Base-by-base conservation (phyloP, 495 filamentous ascomycete genomes). In the Thermothielavioides terrestris region DNA sequence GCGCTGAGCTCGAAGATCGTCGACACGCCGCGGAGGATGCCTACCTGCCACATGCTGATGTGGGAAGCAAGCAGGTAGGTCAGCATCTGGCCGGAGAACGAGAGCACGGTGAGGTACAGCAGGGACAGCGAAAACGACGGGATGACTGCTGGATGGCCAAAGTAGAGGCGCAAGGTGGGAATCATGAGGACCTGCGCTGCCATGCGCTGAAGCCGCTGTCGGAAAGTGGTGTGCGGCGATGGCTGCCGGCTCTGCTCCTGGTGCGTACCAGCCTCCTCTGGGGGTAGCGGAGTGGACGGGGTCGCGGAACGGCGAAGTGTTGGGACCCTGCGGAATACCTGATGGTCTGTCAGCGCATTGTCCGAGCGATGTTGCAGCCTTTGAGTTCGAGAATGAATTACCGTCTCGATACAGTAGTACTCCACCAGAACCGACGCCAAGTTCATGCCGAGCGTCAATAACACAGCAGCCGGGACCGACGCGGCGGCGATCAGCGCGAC, bases 41-140 rank as follows among this genome's bases (percentile, higher is more conserved):
- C 69, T 21, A 78, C 57, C 17, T 68, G 56, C n/a, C 46, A 9
- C 0, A 68, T 58, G 6, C 45, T 64, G 37, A 66, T 69, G 1
- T 48, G 49, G 11, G 63, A 49, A 28, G 72, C 66, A 5, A 84
- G 65, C 4, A 84, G 67, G 50, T 77, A 83, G 0, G 79, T 81
- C 47, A 80, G 66, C 75, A 84, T 81, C 38, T 77, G 78, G 4
- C 73, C 70, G 0, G 71, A 69, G 44, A 82, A 84, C 8, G 70
- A 69, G 5, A 84, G 70, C 0, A 80, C 78, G 0, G 80, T 82
- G 15, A 84, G 60, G 50, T 83, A 81, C 6, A 82, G 67, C 0
- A 84, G 57, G 6, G 76, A 68, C 0, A 77, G 58, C 0, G 78
- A 59, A 21, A 84, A 64, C 0, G 80, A 82, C 0, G 80, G 72